These are phyloP conservation scores for Penicillium mononematosum DNA, from an alignment of 495 filamentous ascomycete species.

Conservation along the genomic window DNA sequence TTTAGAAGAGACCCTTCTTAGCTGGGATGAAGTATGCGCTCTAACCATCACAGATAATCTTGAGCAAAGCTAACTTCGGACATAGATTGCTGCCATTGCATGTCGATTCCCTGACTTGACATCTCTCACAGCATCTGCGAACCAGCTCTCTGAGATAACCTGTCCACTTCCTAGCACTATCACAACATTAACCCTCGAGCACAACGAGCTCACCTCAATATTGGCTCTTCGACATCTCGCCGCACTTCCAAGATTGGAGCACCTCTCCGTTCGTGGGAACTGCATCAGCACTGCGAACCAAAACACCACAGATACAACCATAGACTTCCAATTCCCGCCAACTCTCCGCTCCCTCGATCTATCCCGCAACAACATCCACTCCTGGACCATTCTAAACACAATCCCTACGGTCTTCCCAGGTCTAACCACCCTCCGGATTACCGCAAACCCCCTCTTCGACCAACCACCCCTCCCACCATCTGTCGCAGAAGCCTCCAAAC, in stretches of 20 bases:
- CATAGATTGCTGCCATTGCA: constrained; percentile 39
- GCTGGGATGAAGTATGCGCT: constrained; percentile 65
- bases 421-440: constrained; percentile 64
- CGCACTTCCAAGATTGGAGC: constrained; percentile 56
- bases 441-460: constrained; percentile 79
- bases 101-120: constrained; percentile 59
- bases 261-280: constrained; percentile 47
- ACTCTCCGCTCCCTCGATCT: constrained; percentile 66
- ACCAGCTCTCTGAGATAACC: constrained; percentile 43
- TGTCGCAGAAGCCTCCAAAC: constrained; percentile 35
- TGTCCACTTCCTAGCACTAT: constrained; percentile 46
- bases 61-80: constrained; percentile 8
- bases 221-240: constrained; percentile 57
- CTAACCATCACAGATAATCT: background rate
- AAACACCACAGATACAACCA: constrained; percentile 19
- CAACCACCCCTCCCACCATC: constrained; percentile 45
- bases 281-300: constrained; percentile 34
- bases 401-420: constrained; percentile 66
- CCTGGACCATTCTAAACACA: constrained; percentile 68
- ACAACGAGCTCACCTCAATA: constrained; percentile 67
- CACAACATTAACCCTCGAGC: constrained; percentile 66
- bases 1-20: constrained; percentile 68
- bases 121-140: constrained; percentile 56
- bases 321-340: constrained; percentile 39
- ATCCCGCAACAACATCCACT: constrained; percentile 71